Evolutionary conservation across 306 rosid genomes (phyloP).

Genomic region (Sicyos edulis): DNA sequence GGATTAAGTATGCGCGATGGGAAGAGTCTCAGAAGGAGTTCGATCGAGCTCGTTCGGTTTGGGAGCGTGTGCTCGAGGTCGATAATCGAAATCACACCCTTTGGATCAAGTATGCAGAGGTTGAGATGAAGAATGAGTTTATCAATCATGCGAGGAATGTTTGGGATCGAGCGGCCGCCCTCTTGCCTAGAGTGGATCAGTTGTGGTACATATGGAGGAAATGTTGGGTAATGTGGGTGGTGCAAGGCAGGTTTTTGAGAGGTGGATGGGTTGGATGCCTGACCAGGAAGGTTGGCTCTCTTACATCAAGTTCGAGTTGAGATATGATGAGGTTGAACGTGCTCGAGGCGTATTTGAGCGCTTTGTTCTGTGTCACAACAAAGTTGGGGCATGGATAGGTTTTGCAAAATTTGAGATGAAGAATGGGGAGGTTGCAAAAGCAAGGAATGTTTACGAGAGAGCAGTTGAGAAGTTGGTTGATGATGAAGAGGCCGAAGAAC

Average conservation of each 20-base stretch:
- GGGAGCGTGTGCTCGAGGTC: conserved; percentile 85
- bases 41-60: conserved; percentile 78
- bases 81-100: conserved; percentile 77
- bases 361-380: conserved; percentile 70
- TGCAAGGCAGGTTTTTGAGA: conserved; percentile 73
- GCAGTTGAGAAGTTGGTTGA: conserved; percentile 64
- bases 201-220: conserved; percentile 96
- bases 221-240: conserved; percentile 73
- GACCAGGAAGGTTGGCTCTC: conserved; percentile 89
- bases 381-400: conserved; percentile 70
- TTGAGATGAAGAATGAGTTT: conserved; percentile 89
- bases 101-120: conserved; percentile 87
- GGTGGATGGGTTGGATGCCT: conserved; percentile 94
- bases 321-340: conserved; percentile 73
- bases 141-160: conserved; percentile 80
- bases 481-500: conserved; percentile 72
- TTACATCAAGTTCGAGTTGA: conserved; percentile 67
- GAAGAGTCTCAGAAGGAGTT: conserved; percentile 86
- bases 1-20: conserved; percentile 89
- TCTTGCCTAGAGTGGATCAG: conserved; percentile 73
- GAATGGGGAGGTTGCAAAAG: conserved; percentile 56
- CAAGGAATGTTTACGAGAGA: conserved; percentile 62
- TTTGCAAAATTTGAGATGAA: conserved; percentile 94
- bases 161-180: conserved; percentile 79
- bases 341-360: conserved; percentile 68